Conservation (phyloP, 2,329 filamentous ascomycete genomes). For the Lasiodiplodia citricola region DNA sequence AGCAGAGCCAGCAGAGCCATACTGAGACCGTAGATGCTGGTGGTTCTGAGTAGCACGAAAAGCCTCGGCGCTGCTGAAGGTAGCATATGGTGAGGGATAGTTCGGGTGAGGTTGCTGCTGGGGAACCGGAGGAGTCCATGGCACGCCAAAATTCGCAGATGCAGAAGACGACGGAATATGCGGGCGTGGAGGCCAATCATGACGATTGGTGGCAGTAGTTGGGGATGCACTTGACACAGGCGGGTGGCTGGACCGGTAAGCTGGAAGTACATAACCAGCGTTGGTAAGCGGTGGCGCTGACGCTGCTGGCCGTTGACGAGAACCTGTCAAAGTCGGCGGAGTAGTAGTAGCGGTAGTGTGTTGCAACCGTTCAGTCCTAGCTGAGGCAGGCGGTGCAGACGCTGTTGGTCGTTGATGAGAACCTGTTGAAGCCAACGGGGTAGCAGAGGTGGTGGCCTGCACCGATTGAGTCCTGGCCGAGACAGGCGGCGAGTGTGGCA, state of each 20-base stretch:
- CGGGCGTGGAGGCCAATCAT: neutral
- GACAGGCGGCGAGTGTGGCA: neutral
- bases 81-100: conserved; percentile 14
- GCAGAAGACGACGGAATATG: neutral
- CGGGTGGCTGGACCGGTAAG: neutral
- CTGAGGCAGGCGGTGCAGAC: neutral
- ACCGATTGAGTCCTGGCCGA: neutral
- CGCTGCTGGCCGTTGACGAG: neutral
- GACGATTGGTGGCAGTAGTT: neutral
- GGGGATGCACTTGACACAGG: neutral
- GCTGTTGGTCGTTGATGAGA: neutral
- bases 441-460: too few relatives aligned
- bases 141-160: neutral
- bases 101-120: neutral
- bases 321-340: neutral
- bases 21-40: neutral
- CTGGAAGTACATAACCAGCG: too few relatives aligned
- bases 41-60: conserved; percentile 4
- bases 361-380: neutral
- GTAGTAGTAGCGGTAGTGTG: neutral
- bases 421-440: neutral
- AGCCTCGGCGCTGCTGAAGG: conserved; percentile 29
- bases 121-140: neutral
- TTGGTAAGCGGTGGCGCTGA: neutral
- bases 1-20: neutral